A percentile compares a stretch with the other conserved stretches of the same genome.
Conservation (phyloP, 345 rosid species). For the Cardamine occulta region DNA sequence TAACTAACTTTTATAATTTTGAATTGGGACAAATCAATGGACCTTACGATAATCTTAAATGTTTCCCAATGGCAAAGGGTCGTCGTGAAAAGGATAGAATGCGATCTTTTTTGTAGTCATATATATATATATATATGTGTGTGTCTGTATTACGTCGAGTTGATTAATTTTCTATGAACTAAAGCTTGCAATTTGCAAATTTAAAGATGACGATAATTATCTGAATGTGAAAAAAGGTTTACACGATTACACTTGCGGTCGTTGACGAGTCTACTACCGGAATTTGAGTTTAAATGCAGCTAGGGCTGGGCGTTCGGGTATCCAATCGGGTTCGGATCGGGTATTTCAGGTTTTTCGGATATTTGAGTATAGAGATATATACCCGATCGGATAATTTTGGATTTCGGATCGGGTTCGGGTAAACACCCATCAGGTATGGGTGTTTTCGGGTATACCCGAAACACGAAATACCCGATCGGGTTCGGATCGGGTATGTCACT, state of each 20-base stretch:
- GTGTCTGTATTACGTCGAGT: background rate
- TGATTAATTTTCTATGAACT: background rate
- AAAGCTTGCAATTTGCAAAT: conserved; percentile 2
- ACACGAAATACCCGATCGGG: too few species aligned
- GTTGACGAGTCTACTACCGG: background rate
- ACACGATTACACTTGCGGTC: background rate
- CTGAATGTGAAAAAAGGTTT: background rate
- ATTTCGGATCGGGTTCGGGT: too few species aligned
- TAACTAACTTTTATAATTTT: conserved; percentile 21
- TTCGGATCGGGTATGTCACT: too few species aligned
- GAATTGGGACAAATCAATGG: conserved; percentile 12
- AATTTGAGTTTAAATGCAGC: background rate
- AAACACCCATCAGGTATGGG: too few species aligned
- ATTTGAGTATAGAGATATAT: too few species aligned
- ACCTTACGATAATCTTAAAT: conserved; percentile 16
- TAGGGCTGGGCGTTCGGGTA: too few species aligned
- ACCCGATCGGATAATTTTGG: too few species aligned
- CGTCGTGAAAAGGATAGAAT: conserved; percentile 18
- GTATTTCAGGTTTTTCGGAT: too few species aligned
- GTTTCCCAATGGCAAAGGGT: conserved; percentile 20
- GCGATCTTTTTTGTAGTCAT: background rate
- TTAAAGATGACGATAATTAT: background rate
- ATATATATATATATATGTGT: too few species aligned
- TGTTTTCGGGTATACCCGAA: too few species aligned
- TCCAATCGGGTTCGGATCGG: too few species aligned